phyloP scores from a whole-genome alignment of 2,329 filamentous ascomycete genomes.

The Fusarium metavorans region DNA sequence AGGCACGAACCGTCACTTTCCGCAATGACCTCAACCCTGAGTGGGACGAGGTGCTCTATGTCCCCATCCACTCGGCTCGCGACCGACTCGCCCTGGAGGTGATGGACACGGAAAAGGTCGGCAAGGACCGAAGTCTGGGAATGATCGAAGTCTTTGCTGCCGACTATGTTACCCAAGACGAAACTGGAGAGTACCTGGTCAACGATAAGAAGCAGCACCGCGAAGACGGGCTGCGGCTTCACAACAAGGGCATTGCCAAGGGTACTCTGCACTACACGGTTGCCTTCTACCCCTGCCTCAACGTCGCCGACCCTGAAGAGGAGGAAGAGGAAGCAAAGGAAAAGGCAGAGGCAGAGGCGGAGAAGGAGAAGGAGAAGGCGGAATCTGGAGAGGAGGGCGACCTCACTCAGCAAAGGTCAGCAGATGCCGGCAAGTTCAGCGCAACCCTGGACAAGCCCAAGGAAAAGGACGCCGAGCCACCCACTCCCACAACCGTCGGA shows the following conservation, averaged over 20 bases:
- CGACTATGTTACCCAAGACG: slow-evolving; percentile 83
- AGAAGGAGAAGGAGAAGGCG: slow-evolving; percentile 32
- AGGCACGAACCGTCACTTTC: slow-evolving; percentile 93
- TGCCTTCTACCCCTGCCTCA: slow-evolving; percentile 90
- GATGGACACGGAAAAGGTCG: slow-evolving; percentile 95
- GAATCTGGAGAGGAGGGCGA: slow-evolving; percentile 30
- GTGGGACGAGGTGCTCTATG: slow-evolving; percentile 95
- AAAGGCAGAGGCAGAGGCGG: slow-evolving; percentile 38
- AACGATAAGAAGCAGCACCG: slow-evolving; percentile 80
- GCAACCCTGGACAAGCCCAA: slow-evolving; percentile 50
- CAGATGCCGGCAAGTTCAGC: slow-evolving; percentile 59
- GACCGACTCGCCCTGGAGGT: slow-evolving; percentile 92
- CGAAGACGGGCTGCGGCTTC: slow-evolving; percentile 77
- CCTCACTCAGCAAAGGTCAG: slow-evolving; percentile 31
- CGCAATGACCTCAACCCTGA: slow-evolving; percentile 95
- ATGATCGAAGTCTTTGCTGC: slow-evolving; percentile 80
- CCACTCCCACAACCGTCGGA: slow-evolving; percentile 56
- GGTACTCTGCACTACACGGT: slow-evolving; percentile 85
- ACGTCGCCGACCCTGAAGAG: slow-evolving; percentile 89
- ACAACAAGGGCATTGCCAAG: slow-evolving; percentile 79
- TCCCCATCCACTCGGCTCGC: slow-evolving; percentile 86
- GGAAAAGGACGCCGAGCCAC: slow-evolving; percentile 38
- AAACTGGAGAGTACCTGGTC: slow-evolving; percentile 83
- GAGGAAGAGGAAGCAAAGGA: slow-evolving; percentile 71
- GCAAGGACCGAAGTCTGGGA: slow-evolving; percentile 90